Base-by-base conservation (phyloP, 2,329 filamentous ascomycete genomes). In the Penicillium sp. region DNA sequence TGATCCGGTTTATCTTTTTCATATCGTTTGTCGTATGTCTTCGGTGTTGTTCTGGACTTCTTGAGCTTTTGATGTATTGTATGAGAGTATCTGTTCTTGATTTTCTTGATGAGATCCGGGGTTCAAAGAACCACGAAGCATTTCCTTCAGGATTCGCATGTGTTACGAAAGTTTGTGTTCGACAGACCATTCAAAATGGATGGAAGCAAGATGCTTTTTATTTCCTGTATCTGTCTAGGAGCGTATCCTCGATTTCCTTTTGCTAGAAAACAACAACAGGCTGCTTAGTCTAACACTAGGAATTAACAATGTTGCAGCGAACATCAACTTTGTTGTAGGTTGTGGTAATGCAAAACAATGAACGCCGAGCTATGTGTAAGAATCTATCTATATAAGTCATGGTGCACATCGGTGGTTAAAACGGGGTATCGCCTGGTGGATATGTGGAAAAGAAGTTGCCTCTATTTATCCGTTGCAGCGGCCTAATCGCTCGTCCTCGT, bases 401-500 rank as follows among this genome's bases (percentile, higher is more conserved):
- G 35, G 30, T 52, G 38, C 30, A 49, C 2, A 46, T 13, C 6
- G 29, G 44, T 35, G n/a, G 41, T 23, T 19, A 47, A 49, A 31
- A 41, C 21, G 29, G 8, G 44, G 17, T 41, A 48, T 47, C 44
- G 13, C 29, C 4, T 51, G 35, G 15, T 15, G n/a, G 26, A 44
- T 11, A 35, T 29, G 49, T 15, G 17, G 3, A 11, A 30, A 11
- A n/a, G 11, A 3, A 7, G 9, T 21, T 7, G 21, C 6, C 30
- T 72, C 66, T 83, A 76, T 91, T 88, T 21, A 15, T 7, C 11
- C 26, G 21, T 17, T 11, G 11, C 11, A 15, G 64, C 92, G 85
- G 0, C 92, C 92, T 58, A 95, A 77, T 58, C 92, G 85, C 80
- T 96, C 92, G 71, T 91, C 90, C 45, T 89, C 82, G 74, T 96